Percentiles rank a stretch among this genome's conserved stretches.
Evolutionary conservation across 2,329 filamentous ascomycete species (phyloP).

Genomic region (Amphichorda felina): DNA sequence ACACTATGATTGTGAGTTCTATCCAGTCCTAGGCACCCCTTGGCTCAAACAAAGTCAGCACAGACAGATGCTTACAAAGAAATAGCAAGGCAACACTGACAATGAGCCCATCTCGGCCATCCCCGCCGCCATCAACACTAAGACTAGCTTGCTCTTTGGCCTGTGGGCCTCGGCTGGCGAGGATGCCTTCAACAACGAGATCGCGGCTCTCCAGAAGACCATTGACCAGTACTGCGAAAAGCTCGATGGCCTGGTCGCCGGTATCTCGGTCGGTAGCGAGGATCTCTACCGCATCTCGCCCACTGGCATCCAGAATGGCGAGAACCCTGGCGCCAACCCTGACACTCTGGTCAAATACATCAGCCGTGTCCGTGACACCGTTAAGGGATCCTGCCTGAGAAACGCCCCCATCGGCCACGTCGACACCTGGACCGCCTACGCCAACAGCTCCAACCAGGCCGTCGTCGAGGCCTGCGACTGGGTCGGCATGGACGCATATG

Average conservation of each 20-base stretch:
- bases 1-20: conserved; percentile 50
- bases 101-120: conserved; percentile 61
- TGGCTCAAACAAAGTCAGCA: too few relatives aligned
- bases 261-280: conserved; percentile 79
- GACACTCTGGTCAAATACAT: conserved; percentile 58
- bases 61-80: too few relatives aligned
- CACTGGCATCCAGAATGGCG: conserved; percentile 51
- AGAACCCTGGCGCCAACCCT: conserved; percentile 52
- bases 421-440: conserved; percentile 77
- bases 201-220: conserved; percentile 58
- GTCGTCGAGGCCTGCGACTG: conserved; percentile 64
- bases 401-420: conserved; percentile 64
- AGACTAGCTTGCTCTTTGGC: conserved; percentile 69
- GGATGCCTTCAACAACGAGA: conserved; percentile 55
- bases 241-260: conserved; percentile 57
- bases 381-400: conserved; percentile 49
- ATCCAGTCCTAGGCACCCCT: background rate
- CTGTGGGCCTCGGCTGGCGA: conserved; percentile 68
- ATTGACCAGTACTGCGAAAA: conserved; percentile 55
- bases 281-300: conserved; percentile 72
- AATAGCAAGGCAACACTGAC: conserved; percentile 50
- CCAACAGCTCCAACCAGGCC: conserved; percentile 58
- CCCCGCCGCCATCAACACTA: conserved; percentile 69
- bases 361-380: conserved; percentile 48
- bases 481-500: conserved; percentile 78